phyloP scores from a whole-genome alignment of 1,284 basidiomycete species.

The Ganoderma leucocontextum region DNA sequence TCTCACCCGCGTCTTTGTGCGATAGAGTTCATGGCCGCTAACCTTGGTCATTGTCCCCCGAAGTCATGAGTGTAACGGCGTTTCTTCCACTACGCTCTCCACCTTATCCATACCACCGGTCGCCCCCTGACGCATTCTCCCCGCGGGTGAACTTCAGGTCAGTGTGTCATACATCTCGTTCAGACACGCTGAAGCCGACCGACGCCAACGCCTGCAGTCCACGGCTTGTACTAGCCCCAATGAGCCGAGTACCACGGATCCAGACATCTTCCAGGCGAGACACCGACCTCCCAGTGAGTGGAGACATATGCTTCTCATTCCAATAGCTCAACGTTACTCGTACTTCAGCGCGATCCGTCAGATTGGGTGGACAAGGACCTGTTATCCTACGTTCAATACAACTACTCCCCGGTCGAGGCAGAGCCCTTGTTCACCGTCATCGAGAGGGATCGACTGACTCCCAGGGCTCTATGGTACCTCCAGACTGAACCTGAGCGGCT shows the following conservation, averaged over 20 bases:
- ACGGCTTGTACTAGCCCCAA: constrained; percentile 11
- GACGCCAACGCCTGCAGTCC: constrained; percentile 1
- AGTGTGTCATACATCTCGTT: background rate
- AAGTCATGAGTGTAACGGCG: constrained; percentile 15
- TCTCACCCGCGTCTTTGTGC: background rate
- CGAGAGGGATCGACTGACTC: constrained; percentile 18
- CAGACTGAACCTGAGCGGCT: constrained; percentile 23
- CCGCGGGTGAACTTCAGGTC: constrained; percentile 14
- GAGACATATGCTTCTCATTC: background rate
- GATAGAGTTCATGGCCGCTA: constrained; percentile 1
- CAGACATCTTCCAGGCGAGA: constrained; percentile 6
- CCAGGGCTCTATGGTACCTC: constrained; percentile 25
- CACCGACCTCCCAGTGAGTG: constrained; percentile 20
- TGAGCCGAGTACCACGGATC: constrained; percentile 16
- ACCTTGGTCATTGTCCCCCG: background rate
- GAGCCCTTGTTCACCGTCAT: constrained; percentile 12
- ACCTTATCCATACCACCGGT: constrained; percentile 2
- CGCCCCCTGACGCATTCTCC: constrained; percentile 9
- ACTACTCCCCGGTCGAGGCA: constrained; percentile 16
- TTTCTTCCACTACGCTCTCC: constrained; percentile 8
- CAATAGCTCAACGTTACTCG: background rate
- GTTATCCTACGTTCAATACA: constrained; percentile 4
- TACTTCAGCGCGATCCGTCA: constrained; percentile 20
- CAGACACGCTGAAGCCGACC: background rate
- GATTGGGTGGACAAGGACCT: constrained; percentile 27